Evolutionary conservation across 2,329 filamentous ascomycete genomes (phyloP), one percentile per base, ranked within the genome.

Genomic region (Hypoxylon sp.): DNA sequence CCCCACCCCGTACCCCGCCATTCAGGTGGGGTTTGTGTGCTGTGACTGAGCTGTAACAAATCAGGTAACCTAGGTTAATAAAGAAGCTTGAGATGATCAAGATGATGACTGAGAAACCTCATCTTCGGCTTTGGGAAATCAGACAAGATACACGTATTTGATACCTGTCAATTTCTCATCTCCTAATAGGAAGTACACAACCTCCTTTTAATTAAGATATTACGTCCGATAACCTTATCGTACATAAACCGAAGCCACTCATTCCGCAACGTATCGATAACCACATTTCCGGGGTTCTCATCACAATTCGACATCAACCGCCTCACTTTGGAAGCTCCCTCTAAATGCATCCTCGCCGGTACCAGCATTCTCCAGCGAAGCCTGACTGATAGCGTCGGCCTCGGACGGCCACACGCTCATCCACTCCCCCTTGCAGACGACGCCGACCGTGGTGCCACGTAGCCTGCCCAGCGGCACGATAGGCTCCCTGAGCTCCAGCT

Each of bases 401-500:
- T 69, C 68, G 53, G 64, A 58, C 6, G 70, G 68, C 77, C 78
- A 79, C 11, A 79, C 78, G 15, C 70, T 69, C 68, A 71, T 74
- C 80, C 80, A 82, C 43, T 68, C 68, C 0, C 81, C 81, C 54
- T 74, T 74, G 44, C 79, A 71, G 49, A 72, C 66, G 30, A 80
- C 74, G 19, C 63, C 76, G 6, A 74, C 73, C 57, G 70, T 13
- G 7, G 41, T 77, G 59, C 72, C 69, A 47, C 30, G 65, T 56
- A 81, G 71, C 56, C 71, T 69, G 11, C 76, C 75, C 28, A 76
- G 58, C 1, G 78, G 74, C 13, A 81, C 73, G 2, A 78, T 65
- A 2, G 75, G 73, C 20, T 76, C 77, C 32, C 72, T 74, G n/a
- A 83, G 70, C 19, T 76, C 70, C 8, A 81, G 59, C 48, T 78